Conservation (phyloP, 1,284 basidiomycete species). For the Microbotryum scabiosae region DNA sequence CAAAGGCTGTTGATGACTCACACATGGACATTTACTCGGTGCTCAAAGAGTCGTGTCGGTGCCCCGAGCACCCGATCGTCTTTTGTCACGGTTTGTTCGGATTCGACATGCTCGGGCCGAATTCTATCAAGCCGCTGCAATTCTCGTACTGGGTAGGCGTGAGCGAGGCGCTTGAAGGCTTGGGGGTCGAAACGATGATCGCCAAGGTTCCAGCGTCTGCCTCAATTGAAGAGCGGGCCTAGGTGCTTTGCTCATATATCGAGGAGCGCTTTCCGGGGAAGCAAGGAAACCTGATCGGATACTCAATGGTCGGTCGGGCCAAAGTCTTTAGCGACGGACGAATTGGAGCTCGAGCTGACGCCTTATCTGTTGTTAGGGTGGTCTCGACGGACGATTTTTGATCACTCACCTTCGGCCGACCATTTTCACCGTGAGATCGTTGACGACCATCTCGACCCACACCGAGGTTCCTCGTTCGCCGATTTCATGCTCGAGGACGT, state of each 20-base stretch:
- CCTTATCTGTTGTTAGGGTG: slow-evolving; percentile 53
- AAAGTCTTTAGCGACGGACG: background rate
- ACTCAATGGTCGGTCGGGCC: slow-evolving; percentile 63
- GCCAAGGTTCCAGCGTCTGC: slow-evolving; percentile 71
- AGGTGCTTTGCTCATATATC: slow-evolving; percentile 72
- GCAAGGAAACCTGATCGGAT: slow-evolving; percentile 82
- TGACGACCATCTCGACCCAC: slow-evolving; percentile 92
- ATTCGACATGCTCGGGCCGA: slow-evolving; percentile 37
- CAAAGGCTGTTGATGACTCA: slow-evolving; percentile 15
- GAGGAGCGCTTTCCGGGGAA: slow-evolving; percentile 67
- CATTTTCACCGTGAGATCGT: slow-evolving; percentile 56
- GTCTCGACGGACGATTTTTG: slow-evolving; percentile 84
- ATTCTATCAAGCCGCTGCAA: slow-evolving; percentile 65
- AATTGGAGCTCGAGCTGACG: slow-evolving; percentile 3
- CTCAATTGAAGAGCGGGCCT: slow-evolving; percentile 67
- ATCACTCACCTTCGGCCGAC: slow-evolving; percentile 43
- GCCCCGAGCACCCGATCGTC: slow-evolving; percentile 72
- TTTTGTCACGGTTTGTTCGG: slow-evolving; percentile 87
- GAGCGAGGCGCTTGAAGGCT: slow-evolving; percentile 75
- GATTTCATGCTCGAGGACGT: slow-evolving; percentile 80
- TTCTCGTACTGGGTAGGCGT: slow-evolving; percentile 94
- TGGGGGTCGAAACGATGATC: slow-evolving; percentile 82
- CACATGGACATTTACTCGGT: slow-evolving; percentile 24
- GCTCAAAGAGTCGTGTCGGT: slow-evolving; percentile 56
- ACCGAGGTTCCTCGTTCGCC: slow-evolving; percentile 86